phyloP scores from a whole-genome alignment of 441 rosid genomes.

The Adansonia madagascariensis region DNA sequence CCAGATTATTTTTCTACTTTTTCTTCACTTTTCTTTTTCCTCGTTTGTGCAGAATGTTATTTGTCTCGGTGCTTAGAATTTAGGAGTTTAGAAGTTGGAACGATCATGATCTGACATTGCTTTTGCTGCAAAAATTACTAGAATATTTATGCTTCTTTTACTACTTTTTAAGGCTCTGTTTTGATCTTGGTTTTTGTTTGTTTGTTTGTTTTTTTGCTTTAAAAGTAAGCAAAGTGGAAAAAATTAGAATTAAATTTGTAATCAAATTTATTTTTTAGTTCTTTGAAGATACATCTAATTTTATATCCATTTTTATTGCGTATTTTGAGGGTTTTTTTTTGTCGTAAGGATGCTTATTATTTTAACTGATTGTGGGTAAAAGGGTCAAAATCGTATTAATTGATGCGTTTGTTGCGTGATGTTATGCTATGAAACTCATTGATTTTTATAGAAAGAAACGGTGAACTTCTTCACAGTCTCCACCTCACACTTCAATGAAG shows the following conservation, averaged over 20 bases:
- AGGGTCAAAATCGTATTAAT: not conserved
- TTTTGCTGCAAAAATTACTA: not conserved
- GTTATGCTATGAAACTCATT: not conserved
- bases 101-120: not conserved
- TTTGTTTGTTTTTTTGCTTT: not conserved
- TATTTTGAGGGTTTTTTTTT: not conserved
- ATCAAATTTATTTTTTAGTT: not conserved
- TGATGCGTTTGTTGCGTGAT: not conserved
- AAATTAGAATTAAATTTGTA: not conserved
- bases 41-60: not conserved
- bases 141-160: not conserved
- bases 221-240: not conserved
- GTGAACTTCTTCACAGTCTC: not conserved
- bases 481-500: not conserved
- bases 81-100: not conserved
- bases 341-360: not conserved
- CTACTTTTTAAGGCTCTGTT: not conserved
- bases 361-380: not conserved
- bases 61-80: not conserved
- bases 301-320: not conserved
- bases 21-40: not conserved
- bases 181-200: not conserved
- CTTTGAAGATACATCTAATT: not conserved
- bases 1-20: not conserved
- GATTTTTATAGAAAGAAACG: not conserved